phyloP scores from a whole-genome alignment of 2,329 filamentous ascomycete genomes.

The Aspergillus spinulosporus region DNA sequence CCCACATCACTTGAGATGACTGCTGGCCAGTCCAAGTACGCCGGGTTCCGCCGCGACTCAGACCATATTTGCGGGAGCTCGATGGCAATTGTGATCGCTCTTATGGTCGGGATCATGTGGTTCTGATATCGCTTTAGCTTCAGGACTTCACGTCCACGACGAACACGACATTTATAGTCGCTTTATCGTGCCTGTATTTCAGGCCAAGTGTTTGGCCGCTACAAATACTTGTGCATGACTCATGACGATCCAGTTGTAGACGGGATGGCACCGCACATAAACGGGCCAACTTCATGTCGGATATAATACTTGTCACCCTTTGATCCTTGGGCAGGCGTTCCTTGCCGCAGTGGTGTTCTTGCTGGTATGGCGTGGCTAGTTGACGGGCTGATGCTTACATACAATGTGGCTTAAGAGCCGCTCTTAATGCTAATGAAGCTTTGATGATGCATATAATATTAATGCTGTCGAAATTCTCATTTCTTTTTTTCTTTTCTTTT shows the following conservation, averaged over 20 bases:
- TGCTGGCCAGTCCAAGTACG: conserved; percentile 27
- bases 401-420: not conserved
- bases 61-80: conserved; percentile 36
- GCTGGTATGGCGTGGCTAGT: conserved; percentile 3
- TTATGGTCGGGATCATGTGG: conserved; percentile 41
- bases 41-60: conserved; percentile 27
- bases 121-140: conserved; percentile 25
- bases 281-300: not conserved
- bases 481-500: too few relatives aligned
- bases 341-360: conserved; percentile 2
- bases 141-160: not conserved
- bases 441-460: conserved; percentile 11
- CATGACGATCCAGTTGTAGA: not conserved
- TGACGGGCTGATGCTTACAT: conserved; percentile 5
- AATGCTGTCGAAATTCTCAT: not conserved
- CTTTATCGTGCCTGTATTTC: not conserved
- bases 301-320: not conserved
- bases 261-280: not conserved
- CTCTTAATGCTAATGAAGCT: conserved; percentile 10
- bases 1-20: conserved; percentile 15
- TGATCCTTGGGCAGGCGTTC: conserved; percentile 3
- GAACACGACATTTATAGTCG: conserved; percentile 1
- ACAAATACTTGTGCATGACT: not conserved
- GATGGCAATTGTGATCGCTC: conserved; percentile 40
- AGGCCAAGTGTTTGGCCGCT: not conserved